Evolutionary conservation across 805 yeast species (phyloP), one percentile per base, ranked within the genome.

Genomic region (Teunomyces tritomae): DNA sequence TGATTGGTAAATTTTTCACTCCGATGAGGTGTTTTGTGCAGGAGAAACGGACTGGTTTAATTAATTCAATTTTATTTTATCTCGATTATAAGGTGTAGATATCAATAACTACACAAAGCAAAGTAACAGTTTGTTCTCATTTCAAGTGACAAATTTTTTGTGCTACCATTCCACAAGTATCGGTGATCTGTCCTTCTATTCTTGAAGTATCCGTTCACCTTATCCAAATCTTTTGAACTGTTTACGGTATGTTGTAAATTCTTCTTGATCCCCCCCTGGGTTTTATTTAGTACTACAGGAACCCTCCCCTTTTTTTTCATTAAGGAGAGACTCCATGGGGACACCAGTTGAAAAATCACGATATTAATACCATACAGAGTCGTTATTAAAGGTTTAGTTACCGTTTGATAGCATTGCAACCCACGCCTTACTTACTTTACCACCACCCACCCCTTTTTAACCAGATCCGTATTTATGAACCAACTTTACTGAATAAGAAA

Each of bases 301-400:
- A 14, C 9, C 37, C 11, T 16, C 16, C 20, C 28, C 29, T 29
- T 28, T 24, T 28, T 29, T 32, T 6, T n/a, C 24, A 11, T 3
- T 11, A 8, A 11, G 28, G 40, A 11, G 39, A n/a, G 28, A 36
- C 1, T 5, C 24, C 24, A 20, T 11, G 27, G 40, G 40, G 40
- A 37, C 40, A 26, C 40, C 40, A 37, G 40, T 35, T 37, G 40
- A 37, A 37, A 24, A 37, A 37, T 24, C 17, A 26, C 28, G 24
- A 37, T 37, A 37, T 37, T 37, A 37, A 37, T 37, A 26, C 40
- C 29, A 26, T 24, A 4, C 40, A 37, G 40, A 17, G 28, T 35
- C 11, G 28, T 16, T 30, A 24, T 28, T 45, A 45, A 45, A 39
- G 33, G 41, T 45, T 45, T 45, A 27, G 32, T 17, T 45, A 45